These are phyloP conservation scores for Fusarium acutatum DNA, from an alignment of 2,329 filamentous ascomycete species.

Conservation along the genomic window DNA sequence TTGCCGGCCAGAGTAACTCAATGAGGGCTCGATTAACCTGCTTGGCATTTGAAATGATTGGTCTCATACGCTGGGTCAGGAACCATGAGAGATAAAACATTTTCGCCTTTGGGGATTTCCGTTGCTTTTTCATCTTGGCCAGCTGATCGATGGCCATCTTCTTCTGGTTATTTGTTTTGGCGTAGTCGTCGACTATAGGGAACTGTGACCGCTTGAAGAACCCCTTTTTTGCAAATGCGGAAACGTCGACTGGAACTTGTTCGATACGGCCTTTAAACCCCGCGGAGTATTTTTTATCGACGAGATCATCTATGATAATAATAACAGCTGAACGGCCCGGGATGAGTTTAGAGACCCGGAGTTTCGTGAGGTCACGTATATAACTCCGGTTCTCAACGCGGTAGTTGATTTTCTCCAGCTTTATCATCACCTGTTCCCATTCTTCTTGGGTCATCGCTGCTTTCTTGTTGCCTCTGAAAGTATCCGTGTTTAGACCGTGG, in stretches of 20 bases:
- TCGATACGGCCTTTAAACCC: background rate
- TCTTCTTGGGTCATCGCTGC: background rate
- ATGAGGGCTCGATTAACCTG: background rate
- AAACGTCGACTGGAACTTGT: background rate
- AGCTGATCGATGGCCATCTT: background rate
- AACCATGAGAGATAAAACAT: background rate
- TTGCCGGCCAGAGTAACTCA: background rate
- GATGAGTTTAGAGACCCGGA: background rate
- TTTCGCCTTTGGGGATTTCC: background rate
- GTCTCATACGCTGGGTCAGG: background rate
- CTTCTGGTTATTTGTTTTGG: background rate
- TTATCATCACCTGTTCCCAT: background rate
- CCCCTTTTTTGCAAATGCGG: background rate
- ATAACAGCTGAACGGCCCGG: background rate
- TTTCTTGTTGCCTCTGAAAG: background rate
- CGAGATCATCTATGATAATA: background rate
- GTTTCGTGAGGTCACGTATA: background rate
- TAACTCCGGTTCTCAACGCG: background rate
- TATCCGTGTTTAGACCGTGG: background rate
- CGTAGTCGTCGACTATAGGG: background rate
- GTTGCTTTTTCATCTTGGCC: background rate
- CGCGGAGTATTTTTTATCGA: background rate
- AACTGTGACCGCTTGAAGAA: background rate
- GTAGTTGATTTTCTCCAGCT: background rate
- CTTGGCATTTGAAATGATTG: background rate